phyloP scores from a whole-genome alignment of 1,139 yeast genomes.

The Scheffersomyces titani region DNA sequence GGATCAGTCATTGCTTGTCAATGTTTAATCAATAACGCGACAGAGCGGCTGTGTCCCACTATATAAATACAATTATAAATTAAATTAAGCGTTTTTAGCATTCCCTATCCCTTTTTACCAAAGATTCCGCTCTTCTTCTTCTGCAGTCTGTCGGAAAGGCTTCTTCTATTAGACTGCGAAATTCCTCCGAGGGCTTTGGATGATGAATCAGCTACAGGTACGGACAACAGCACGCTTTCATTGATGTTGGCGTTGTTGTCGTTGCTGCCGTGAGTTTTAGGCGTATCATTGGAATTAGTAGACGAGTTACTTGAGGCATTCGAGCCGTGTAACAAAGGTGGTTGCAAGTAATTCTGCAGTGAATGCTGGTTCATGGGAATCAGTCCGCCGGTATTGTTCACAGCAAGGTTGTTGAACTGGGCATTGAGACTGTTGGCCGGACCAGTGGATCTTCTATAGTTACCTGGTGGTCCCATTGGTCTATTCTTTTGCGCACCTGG shows the following conservation, averaged over 20 bases:
- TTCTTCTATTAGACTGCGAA: conserved; percentile 12
- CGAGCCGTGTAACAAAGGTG: conserved; percentile 27
- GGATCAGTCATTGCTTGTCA: not conserved
- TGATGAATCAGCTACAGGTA: conserved; percentile 14
- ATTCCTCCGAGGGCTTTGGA: conserved; percentile 41
- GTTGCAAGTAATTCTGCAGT: conserved; percentile 19
- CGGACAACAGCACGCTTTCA: conserved; percentile 16
- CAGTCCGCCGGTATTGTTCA: not conserved
- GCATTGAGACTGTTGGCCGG: conserved; percentile 8
- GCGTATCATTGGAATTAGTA: conserved; percentile 31
- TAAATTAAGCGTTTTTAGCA: not conserved
- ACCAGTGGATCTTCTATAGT: conserved; percentile 18
- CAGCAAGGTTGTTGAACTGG: conserved; percentile 4
- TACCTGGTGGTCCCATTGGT: conserved; percentile 14
- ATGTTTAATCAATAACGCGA: not conserved
- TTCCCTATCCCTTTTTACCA: conserved; percentile 21
- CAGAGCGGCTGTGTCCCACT: not conserved
- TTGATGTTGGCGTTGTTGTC: conserved; percentile 11
- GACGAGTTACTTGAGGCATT: conserved; percentile 30
- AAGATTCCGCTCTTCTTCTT: conserved; percentile 40
- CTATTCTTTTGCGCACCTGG: conserved; percentile 22
- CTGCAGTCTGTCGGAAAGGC: conserved; percentile 15
- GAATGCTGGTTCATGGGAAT: conserved; percentile 1
- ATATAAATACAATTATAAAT: not conserved
- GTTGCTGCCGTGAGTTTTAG: conserved; percentile 22